A percentile compares a stretch with the other conserved stretches of the same genome.
phyloP scores from a whole-genome alignment of 768 basidiomycete species.

The Lyophyllum decastes region DNA sequence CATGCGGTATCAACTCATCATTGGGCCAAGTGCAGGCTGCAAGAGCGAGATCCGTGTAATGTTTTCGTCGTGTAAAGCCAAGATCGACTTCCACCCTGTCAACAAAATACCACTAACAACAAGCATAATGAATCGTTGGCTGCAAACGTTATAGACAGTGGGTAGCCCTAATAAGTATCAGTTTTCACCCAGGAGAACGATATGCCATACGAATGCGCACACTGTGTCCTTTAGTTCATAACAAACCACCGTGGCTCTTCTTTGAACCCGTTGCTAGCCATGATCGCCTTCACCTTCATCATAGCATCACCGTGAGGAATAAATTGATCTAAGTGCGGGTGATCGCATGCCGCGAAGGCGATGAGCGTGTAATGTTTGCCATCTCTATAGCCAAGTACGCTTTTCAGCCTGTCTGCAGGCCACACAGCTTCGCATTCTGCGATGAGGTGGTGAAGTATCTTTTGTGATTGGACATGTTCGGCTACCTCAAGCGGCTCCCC shows the following conservation, averaged over 20 bases:
- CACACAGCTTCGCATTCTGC: neutral
- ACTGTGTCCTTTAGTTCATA: neutral
- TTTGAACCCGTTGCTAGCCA: neutral
- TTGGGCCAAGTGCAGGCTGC: no score
- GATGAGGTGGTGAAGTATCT: neutral
- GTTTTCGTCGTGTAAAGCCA: no score
- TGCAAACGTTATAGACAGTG: no score
- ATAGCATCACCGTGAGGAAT: neutral
- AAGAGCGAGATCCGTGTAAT: no score
- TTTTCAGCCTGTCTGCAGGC: neutral
- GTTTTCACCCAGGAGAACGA: no score
- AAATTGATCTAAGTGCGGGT: neutral
- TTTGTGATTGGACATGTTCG: neutral
- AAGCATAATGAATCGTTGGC: no score
- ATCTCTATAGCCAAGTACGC: neutral
- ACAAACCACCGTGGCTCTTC: neutral
- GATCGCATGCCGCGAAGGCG: neutral
- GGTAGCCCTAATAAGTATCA: no score
- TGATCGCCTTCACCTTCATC: neutral
- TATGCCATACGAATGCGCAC: no score
- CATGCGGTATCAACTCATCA: no score
- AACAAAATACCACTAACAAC: no score
- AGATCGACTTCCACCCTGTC: no score
- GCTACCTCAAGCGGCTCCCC: neutral
- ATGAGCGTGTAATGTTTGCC: neutral